Conservation (phyloP, 208 protist genomes). For the Endotrypanum monterogeii region DNA sequence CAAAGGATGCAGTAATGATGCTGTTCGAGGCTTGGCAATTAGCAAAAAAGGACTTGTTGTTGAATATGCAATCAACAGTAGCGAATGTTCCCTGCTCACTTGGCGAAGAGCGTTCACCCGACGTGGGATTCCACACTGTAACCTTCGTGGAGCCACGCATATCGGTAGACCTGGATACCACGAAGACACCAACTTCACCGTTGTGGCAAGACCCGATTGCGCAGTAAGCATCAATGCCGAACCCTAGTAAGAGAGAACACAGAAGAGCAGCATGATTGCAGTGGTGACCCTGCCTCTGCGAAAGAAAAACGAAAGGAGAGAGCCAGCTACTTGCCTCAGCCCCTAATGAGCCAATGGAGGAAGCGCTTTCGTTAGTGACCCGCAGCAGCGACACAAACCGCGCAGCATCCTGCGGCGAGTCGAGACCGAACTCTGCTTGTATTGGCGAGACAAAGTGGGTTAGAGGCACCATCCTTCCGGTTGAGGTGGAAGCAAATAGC, state of each 20-base stretch:
- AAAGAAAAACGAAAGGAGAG: constrained; percentile 83
- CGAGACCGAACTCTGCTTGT: constrained; percentile 67
- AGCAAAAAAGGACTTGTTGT: constrained; percentile 86
- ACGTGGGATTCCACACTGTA: constrained; percentile 82
- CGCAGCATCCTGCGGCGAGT: constrained; percentile 82
- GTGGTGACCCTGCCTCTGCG: constrained; percentile 74
- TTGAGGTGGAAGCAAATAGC: constrained; percentile 83
- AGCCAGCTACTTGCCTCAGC: constrained; percentile 57
- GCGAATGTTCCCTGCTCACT: constrained; percentile 52
- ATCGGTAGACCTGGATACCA: constrained; percentile 55
- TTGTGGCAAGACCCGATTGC: constrained; percentile 53
- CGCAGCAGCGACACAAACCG: constrained; percentile 90
- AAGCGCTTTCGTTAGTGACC: constrained; percentile 41
- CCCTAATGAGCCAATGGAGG: constrained; percentile 32
- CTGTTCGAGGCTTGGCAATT: constrained; percentile 78
- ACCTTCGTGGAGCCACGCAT: constrained; percentile 39
- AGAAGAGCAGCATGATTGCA: constrained; percentile 90
- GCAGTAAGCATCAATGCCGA: constrained; percentile 91
- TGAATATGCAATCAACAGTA: constrained; percentile 88
- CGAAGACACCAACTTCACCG: constrained; percentile 67
- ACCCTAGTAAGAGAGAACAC: constrained; percentile 91
- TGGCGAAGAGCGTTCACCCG: constrained; percentile 53
- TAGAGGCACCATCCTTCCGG: constrained; percentile 83
- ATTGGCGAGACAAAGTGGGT: constrained; percentile 88
- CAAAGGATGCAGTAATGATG: constrained; percentile 67